phyloP scores from a whole-genome alignment of 164 flowering plant genomes.

The Tinospora cordifolia region DNA sequence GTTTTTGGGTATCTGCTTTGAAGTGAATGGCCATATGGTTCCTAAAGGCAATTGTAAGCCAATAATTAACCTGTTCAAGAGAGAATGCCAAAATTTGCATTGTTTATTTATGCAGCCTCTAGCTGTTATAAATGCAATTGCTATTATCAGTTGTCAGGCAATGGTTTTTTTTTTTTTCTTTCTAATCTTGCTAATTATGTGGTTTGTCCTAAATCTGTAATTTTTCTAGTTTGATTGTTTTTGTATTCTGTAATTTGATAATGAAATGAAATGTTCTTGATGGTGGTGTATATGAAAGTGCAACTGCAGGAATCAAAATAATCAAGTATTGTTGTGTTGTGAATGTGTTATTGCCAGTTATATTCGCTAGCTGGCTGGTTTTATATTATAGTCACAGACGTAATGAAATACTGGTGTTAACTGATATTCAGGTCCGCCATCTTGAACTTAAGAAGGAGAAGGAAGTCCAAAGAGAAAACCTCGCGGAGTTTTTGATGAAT shows the following conservation, averaged over 20 bases:
- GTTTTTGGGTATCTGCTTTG: no score
- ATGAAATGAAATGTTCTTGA: neutral
- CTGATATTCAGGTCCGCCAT: conserved; percentile 64
- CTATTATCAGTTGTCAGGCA: neutral
- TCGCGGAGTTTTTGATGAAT: conserved; percentile 59
- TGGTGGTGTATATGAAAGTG: neutral
- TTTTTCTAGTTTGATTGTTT: neutral
- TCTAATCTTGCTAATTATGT: neutral
- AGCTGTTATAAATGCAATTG: neutral
- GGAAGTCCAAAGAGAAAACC: conserved; percentile 49
- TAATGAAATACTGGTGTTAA: neutral
- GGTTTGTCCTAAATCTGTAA: neutral
- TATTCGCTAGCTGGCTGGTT: no score
- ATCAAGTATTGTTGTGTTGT: neutral
- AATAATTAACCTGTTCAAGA: neutral
- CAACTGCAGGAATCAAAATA: neutral
- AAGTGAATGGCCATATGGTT: neutral
- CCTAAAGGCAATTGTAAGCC: neutral
- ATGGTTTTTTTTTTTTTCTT: neutral
- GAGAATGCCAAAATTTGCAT: neutral
- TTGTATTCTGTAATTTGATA: neutral
- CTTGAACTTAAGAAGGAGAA: conserved; percentile 88
- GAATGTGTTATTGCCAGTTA: no score
- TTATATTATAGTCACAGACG: neutral
- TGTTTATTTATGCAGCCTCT: neutral